Evolutionary conservation across 2,329 filamentous ascomycete species (phyloP).

Genomic region (Cladosporium phlei): DNA sequence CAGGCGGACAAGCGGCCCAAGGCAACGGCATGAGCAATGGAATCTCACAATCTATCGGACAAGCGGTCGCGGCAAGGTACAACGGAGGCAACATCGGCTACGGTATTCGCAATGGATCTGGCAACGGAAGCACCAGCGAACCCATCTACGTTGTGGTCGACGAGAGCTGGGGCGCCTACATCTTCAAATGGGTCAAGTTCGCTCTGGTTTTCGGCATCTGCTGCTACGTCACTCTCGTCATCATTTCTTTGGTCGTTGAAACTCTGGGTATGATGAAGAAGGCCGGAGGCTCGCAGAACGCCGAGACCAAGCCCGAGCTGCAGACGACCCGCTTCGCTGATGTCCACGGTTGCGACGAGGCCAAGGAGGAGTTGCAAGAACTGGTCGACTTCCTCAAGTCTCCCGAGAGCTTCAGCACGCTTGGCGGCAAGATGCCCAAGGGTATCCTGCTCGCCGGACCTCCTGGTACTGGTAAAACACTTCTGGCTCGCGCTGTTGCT

Average conservation of each 20-base stretch:
- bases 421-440: slow-evolving; percentile 95
- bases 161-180: slow-evolving; percentile 69
- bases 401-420: slow-evolving; percentile 85
- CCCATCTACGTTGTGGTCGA: slow-evolving; percentile 96
- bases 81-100: slow-evolving; percentile 62
- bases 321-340: slow-evolving; percentile 89
- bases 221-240: slow-evolving; percentile 71
- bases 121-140: slow-evolving; percentile 69
- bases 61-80: slow-evolving; percentile 70
- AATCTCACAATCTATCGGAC: slow-evolving; percentile 72
- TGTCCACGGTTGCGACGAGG: slow-evolving; percentile 95
- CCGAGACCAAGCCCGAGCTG: slow-evolving; percentile 86
- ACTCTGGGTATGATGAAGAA: slow-evolving; percentile 74
- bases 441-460: slow-evolving; percentile 92
- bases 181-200: slow-evolving; percentile 93
- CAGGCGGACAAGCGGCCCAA: slow-evolving; percentile 15
- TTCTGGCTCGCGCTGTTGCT: slow-evolving; percentile 89
- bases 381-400: slow-evolving; percentile 94
- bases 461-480: slow-evolving; percentile 94
- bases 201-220: slow-evolving; percentile 71
- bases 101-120: slow-evolving; percentile 38
- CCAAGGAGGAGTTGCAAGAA: slow-evolving; percentile 95
- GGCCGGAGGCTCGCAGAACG: slow-evolving; percentile 64
- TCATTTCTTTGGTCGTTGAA: slow-evolving; percentile 79
- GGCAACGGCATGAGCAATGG: slow-evolving; percentile 49